phyloP scores from a whole-genome alignment of 208 protist species.

The Crithidia bombi region DNA sequence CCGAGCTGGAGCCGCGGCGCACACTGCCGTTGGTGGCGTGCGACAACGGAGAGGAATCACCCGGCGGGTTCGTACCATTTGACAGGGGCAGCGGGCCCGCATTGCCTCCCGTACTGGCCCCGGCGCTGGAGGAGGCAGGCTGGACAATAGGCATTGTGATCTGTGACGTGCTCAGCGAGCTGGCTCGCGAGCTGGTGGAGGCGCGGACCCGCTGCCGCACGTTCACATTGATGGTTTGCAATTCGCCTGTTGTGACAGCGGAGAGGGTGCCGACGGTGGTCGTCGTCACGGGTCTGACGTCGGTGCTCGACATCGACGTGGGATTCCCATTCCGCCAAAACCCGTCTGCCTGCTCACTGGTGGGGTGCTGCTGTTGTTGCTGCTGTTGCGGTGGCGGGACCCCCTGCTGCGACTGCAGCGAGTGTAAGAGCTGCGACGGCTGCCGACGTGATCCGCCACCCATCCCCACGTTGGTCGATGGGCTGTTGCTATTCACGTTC shows the following conservation, averaged over 20 bases:
- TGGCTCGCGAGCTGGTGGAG: constrained; percentile 15
- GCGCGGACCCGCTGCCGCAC: constrained; percentile 45
- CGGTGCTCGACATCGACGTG: constrained; percentile 28
- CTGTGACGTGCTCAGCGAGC: constrained; percentile 29
- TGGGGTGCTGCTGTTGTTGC: constrained; percentile 3
- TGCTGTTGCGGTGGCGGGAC: too few relatives aligned
- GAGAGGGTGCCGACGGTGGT: constrained; percentile 38
- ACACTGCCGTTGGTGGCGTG: not conserved
- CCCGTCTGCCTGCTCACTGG: constrained; percentile 4
- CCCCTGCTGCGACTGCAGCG: not conserved
- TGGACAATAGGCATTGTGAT: constrained; percentile 16
- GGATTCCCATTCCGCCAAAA: constrained; percentile 34
- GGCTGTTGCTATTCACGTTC: constrained; percentile 15
- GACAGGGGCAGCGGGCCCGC: not conserved
- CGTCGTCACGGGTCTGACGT: constrained; percentile 16
- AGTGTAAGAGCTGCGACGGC: constrained; percentile 16
- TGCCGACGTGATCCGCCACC: constrained; percentile 1
- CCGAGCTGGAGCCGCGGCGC: constrained; percentile 6
- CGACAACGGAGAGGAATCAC: not conserved
- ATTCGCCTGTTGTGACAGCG: constrained; percentile 14
- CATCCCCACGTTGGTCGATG: not conserved
- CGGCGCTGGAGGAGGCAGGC: not conserved
- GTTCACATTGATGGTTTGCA: constrained; percentile 39
- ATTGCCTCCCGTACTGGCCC: not conserved
- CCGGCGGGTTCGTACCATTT: not conserved